A percentile compares a stretch with the other conserved stretches of the same genome.
Evolutionary conservation across 768 basidiomycete species (phyloP).

Genomic region (Leccinum barrowsii): DNA sequence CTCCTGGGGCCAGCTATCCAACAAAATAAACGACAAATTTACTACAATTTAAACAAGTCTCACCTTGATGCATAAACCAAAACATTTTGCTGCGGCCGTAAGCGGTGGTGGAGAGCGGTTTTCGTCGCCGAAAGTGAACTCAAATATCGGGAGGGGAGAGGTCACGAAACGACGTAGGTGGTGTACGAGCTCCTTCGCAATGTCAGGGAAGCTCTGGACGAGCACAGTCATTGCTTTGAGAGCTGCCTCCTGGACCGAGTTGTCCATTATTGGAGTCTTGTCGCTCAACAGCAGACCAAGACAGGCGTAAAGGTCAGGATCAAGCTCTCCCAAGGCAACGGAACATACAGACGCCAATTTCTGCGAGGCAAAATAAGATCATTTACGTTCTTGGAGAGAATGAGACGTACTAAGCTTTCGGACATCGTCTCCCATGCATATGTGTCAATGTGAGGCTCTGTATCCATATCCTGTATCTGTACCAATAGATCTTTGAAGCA

Average conservation of each 20-base stretch:
- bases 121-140: slow-evolving; percentile 75
- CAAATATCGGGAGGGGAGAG: slow-evolving; percentile 83
- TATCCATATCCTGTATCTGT: slow-evolving; percentile 82
- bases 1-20: slow-evolving; percentile 72
- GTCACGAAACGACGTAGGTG: slow-evolving; percentile 87
- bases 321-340: slow-evolving; percentile 64
- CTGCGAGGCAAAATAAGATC: slow-evolving; percentile 34
- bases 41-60: not conserved
- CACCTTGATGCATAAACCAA: slow-evolving; percentile 87
- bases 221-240: slow-evolving; percentile 81
- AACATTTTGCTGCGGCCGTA: slow-evolving; percentile 82
- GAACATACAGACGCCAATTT: slow-evolving; percentile 85
- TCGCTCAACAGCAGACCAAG: slow-evolving; percentile 76
- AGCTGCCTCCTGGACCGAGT: slow-evolving; percentile 85
- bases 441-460: slow-evolving; percentile 76
- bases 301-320: slow-evolving; percentile 63
- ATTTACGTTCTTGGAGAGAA: not conserved
- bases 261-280: slow-evolving; percentile 76
- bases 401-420: slow-evolving; percentile 67
- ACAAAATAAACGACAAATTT: slow-evolving; percentile 5
- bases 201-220: slow-evolving; percentile 82
- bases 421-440: slow-evolving; percentile 94
- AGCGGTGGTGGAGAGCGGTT: slow-evolving; percentile 74
- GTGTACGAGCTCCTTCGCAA: slow-evolving; percentile 67
- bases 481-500: slow-evolving; percentile 73